Conservation (phyloP, 306 rosid genomes). For the Ziziphus jujuba region DNA sequence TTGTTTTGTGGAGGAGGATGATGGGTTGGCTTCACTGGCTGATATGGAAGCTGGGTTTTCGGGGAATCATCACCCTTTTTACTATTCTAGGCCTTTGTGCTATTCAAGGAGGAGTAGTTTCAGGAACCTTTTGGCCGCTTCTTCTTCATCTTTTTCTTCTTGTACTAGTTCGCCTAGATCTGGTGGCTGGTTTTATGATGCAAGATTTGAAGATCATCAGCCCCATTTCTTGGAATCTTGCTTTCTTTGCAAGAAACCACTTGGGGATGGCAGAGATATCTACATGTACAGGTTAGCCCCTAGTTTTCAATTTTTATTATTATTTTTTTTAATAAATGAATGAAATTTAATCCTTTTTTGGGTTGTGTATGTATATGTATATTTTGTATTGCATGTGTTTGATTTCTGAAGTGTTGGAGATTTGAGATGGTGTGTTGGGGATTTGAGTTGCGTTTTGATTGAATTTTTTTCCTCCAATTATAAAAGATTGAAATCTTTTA, state of each 20-base stretch:
- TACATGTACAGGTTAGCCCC: conserved; percentile 86
- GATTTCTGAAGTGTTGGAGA: no score
- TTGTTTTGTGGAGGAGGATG: conserved; percentile 62
- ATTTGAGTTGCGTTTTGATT: no score
- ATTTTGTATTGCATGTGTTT: not conserved
- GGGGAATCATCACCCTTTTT: conserved; percentile 34
- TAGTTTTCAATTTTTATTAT: not conserved
- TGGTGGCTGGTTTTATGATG: conserved; percentile 65
- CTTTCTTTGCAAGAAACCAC: conserved; percentile 71
- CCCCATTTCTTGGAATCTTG: conserved; percentile 87
- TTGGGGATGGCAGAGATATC: conserved; percentile 66
- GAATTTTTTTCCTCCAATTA: no score
- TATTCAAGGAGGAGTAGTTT: conserved; percentile 35
- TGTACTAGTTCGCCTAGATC: conserved; percentile 48
- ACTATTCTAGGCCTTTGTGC: conserved; percentile 55
- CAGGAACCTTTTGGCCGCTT: conserved; percentile 25
- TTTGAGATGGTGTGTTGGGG: no score
- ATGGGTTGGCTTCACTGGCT: conserved; percentile 45
- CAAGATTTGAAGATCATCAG: conserved; percentile 71
- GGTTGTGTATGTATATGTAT: not conserved
- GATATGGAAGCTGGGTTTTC: conserved; percentile 64
- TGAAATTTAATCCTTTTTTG: not conserved
- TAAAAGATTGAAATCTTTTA: no score
- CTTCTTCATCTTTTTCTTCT: conserved; percentile 8
- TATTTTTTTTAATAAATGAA: not conserved